Base-by-base conservation (phyloP, 2,329 filamentous ascomycete genomes). In the Fusarium begoniae region DNA sequence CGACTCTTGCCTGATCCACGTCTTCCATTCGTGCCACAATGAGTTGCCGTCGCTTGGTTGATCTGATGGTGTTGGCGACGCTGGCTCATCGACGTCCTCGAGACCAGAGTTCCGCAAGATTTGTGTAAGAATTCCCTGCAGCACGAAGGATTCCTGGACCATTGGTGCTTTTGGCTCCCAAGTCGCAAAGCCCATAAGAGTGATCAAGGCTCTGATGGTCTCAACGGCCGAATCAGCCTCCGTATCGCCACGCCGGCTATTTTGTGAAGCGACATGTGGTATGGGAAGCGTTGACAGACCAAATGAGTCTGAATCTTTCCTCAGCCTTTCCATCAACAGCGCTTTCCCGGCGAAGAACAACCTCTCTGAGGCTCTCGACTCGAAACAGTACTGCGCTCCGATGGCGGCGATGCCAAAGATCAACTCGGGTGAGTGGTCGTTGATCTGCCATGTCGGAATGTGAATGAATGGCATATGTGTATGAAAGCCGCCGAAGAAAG, bases 381-480 rank as follows among this genome's bases (percentile, higher is more conserved):
- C 82, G 32, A 83, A 83, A 26, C 81, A 82, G 60, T 83, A 83
- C 69, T 84, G 82, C 1, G 82, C 81, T 0, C 82, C 82, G 8
- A 84, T 75, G 0, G 82, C 77, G 2, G 79, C 74, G 10, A 84
- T 77, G 1, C 78, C 80, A 13, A 83, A 68, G 0, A 83, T 63
- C 3, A 84, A 57, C 40, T 84, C 82, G 0, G 80, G 63, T 0
- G 82, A 77, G 20, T 77, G 74, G 4, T 82, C 80, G 3, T 72
- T 69, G 10, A 83, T 59, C 13, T 75, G 70, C 79, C 80, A 82
- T 1, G 82, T 83, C 2, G 75, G 81, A 5, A 76, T 66, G 68
- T 84, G 82, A 11, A 84, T 81, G 55, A 84, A 84, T 2, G 80
- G 78, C 79, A 84, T 81, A 37, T 84, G 82, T 0, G 80, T 77